Conservation (phyloP, 2,329 filamentous ascomycete species). For the Exophiala sp. region DNA sequence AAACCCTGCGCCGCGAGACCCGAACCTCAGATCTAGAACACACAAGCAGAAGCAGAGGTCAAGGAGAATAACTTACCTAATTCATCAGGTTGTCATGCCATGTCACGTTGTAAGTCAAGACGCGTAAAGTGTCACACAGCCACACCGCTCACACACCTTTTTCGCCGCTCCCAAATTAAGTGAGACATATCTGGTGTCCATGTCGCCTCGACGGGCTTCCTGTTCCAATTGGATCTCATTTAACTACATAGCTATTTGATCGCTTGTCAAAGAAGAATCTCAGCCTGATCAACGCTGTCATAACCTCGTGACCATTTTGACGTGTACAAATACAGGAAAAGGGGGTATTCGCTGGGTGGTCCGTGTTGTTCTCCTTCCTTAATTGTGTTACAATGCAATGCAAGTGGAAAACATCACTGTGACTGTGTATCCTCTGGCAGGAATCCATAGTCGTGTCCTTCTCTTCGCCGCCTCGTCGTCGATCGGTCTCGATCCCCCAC, state of each 20-base stretch:
- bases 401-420: background rate
- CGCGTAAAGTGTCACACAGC: background rate
- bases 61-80: too few species aligned
- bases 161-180: background rate
- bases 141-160: background rate
- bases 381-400: background rate
- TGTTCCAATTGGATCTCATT: too few species aligned
- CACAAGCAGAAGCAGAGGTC: too few species aligned
- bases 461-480: slow-evolving; percentile 13
- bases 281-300: background rate
- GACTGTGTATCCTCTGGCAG: slow-evolving; percentile 42
- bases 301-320: background rate
- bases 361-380: background rate
- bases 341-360: background rate
- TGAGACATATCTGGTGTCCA: background rate
- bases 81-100: too few species aligned
- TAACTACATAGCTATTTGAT: too few species aligned
- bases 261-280: too few species aligned
- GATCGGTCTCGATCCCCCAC: slow-evolving; percentile 45
- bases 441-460: slow-evolving; percentile 15
- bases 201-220: too few species aligned
- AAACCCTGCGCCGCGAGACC: too few species aligned
- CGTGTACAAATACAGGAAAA: background rate
- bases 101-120: background rate
- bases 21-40: too few species aligned